These are phyloP conservation scores for Cladorrhinum samala DNA, from an alignment of 495 filamentous ascomycete species.

Conservation along the genomic window DNA sequence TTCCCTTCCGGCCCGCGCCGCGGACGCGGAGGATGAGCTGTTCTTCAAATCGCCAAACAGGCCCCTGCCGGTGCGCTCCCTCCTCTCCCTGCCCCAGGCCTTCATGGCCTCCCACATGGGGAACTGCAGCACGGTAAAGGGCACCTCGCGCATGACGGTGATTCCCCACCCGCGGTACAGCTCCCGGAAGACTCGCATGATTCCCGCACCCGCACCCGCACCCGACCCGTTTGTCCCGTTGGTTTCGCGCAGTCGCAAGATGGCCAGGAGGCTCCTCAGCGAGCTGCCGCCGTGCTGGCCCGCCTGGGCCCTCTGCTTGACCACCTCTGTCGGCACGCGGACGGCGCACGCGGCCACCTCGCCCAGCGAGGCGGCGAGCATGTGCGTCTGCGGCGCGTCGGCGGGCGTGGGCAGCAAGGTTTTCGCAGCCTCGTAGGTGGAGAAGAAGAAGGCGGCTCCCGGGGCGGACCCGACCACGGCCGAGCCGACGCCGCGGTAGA, in stretches of 20 bases:
- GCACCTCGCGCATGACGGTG: conserved; percentile 92
- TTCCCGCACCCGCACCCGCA: too few species aligned
- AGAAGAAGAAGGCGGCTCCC: conserved; percentile 97
- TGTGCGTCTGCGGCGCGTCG: conserved; percentile 51
- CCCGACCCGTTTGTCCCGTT: too few species aligned
- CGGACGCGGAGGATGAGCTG: not conserved
- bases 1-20: conserved; percentile 22
- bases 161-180: conserved; percentile 86
- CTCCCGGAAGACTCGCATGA: conserved; percentile 62
- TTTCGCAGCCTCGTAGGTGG: conserved; percentile 87
- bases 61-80: conserved; percentile 40
- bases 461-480: conserved; percentile 88
- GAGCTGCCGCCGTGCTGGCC: conserved; percentile 58
- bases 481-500: conserved; percentile 64
- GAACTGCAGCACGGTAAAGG: conserved; percentile 94
- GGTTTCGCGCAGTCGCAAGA: conserved; percentile 48
- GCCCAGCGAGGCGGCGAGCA: conserved; percentile 79
- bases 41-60: conserved; percentile 38
- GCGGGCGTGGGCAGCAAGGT: conserved; percentile 32
- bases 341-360: conserved; percentile 92
- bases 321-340: conserved; percentile 89
- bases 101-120: conserved; percentile 96
- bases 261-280: conserved; percentile 57
- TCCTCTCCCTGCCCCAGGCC: conserved; percentile 37
- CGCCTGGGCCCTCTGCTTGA: conserved; percentile 95